Base-by-base conservation (phyloP, 371 early-diverging fungal genomes). In the Ordospora colligata region DNA sequence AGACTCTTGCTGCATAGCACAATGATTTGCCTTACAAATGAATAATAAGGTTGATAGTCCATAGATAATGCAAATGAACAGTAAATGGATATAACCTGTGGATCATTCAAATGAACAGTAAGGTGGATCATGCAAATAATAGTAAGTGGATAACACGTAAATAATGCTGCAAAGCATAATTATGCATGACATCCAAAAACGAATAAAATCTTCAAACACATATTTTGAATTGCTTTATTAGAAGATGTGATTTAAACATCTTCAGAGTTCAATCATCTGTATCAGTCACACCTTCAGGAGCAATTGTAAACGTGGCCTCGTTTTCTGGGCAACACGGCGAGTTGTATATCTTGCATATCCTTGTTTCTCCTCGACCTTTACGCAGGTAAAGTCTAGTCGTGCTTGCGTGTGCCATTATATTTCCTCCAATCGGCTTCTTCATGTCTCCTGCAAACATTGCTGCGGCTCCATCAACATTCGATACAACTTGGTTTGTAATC, bases 401-500 rank as follows among this genome's bases (percentile, higher is more conserved):
- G 62, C 93, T 95, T 8, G 96, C 90, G 80, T 97, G 96, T 0
- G 97, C 96, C 85, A 97, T 93, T 46, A 97, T 93, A 83, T 97
- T 92, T 52, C 96, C 97, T 44, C 96, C 97, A 64, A 95, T 93
- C 2, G 96, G 96, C 79, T 96, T 97, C 81, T 95, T 95, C 40
- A 92, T 92, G 77, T 95, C 95, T 11, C 91, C 89, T 68, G 88
- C 88, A 86, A 94, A 93, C 91, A 93, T 90, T 17, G 89, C 86
- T 52, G 89, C 88, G 8, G 88, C 92, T 51, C 94, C 95, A 83
- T 97, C 96, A 0, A 95, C 95, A 75, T 90, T 90, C 0, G 96
- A 94, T 0, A 96, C 96, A 0, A 97, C 96, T 85, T 97, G 97
- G 80, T 97, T 97, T 4, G 95, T 95, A 32, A 97, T 93, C 0